Base-by-base conservation (phyloP, 164 flowering plant genomes). In the Dillenia suffruticosa region DNA sequence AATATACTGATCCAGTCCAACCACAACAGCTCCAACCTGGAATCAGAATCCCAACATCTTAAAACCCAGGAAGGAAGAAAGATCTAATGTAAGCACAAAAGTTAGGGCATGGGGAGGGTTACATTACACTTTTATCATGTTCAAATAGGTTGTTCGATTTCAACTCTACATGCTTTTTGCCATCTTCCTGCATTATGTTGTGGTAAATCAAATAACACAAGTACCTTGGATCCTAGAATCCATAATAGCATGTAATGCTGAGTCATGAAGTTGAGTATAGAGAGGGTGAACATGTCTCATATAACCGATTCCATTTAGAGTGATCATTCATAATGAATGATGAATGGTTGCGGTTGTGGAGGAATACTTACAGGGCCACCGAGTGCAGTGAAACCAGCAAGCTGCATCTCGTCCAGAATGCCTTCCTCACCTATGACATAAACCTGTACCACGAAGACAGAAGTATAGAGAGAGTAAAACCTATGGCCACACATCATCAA, bases 11-110 rank as follows among this genome's bases (percentile, higher is more conserved):
- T 94, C 98, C 56, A 94, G 57, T 61, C 98, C 98, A 72, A 94
- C 98, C 58, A 94, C 85, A 61, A 94, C 98, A 51, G 97, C 98
- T 78, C 98, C 98, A 66, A 94, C 98, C 98, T 94, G 83, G 46
- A 10, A 63, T 57, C 10, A 60, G 49, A 67, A 57, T 45, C 49
- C 45, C 53, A 53, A 22, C 12, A 13, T 44, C 44, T 14, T 64
- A 51, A 53, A 60, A 59, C 12, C 24, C 51, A 66, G 16, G 60
- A 49, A 44, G 13, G 49, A 17, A 46, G 12, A 40, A 54, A n/a
- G 8, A 53, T 46, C 12, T 50, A 48, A 62, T 62, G 48, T 43
- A 59, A n/a, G 50, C 11, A 58, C 48, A 44, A 19, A 54, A 51
- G 61, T 15, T 57, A 10, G 14, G 58, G 57, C 19, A 62, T 67